These are phyloP conservation scores for Heliosperma pusillum DNA, from an alignment of 148 eudicot genomes.

Conservation along the genomic window DNA sequence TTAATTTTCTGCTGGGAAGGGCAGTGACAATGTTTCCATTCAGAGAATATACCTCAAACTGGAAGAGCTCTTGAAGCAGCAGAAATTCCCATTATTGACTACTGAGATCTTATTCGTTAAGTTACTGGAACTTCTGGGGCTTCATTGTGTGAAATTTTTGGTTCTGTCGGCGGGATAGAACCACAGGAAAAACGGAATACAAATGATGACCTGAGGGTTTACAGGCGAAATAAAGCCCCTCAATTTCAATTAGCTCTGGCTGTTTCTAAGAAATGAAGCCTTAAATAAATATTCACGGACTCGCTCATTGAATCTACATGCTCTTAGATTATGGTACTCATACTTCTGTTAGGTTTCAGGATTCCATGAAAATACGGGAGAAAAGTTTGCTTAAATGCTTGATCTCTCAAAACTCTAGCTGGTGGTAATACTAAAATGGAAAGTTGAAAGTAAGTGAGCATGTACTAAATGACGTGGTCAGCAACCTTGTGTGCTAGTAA, in stretches of 20 bases:
- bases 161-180: not conserved
- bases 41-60: not conserved
- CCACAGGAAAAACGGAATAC: not conserved
- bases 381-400: not conserved
- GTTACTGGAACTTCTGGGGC: not conserved
- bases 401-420: constrained; percentile 2
- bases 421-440: constrained; percentile 3
- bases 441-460: constrained; percentile 7
- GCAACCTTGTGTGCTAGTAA: not conserved
- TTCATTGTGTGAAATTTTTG: not conserved
- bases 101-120: not conserved
- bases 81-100: not conserved
- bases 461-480: not conserved
- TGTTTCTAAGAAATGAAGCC: not conserved
- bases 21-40: not conserved
- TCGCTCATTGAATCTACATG: not conserved
- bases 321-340: not conserved
- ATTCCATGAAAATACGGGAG: not conserved
- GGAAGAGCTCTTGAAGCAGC: not conserved
- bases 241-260: not conserved
- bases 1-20: not conserved
- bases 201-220: not conserved
- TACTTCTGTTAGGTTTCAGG: not conserved
- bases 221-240: too few relatives aligned
- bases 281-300: not conserved